Evolutionary conservation across 179 eudicot genomes (phyloP).

Genomic region (Beta corolliflora): DNA sequence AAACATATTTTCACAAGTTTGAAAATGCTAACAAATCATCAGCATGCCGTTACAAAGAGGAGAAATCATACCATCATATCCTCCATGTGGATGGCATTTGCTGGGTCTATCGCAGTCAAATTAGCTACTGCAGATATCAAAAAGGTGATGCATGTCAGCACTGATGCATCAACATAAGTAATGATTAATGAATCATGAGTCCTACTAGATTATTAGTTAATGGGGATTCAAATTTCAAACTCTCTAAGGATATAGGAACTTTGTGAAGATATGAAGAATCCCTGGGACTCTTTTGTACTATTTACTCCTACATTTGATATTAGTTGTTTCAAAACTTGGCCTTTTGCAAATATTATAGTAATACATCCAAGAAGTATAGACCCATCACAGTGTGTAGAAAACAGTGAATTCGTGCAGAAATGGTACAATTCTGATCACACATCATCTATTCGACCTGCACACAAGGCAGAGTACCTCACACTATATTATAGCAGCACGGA

Average conservation of each 20-base stretch:
- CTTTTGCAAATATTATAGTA: neutral
- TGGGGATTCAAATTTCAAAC: neutral
- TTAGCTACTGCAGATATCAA: slow-evolving; percentile 49
- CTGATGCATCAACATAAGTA: slow-evolving; percentile 1
- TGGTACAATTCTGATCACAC: too few relatives aligned
- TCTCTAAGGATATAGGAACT: neutral
- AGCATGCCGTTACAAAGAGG: neutral
- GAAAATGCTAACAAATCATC: neutral
- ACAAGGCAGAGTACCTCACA: too few relatives aligned
- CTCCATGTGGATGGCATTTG: slow-evolving; percentile 51
- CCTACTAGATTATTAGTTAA: neutral
- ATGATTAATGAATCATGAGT: neutral
- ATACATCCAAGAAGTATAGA: neutral
- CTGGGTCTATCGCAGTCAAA: slow-evolving; percentile 52
- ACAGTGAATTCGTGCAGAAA: too few relatives aligned
- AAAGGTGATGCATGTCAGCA: neutral
- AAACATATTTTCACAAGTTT: neutral
- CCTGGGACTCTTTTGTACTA: neutral
- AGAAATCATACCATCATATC: slow-evolving; percentile 47
- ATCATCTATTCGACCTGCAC: too few relatives aligned
- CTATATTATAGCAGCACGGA: too few relatives aligned
- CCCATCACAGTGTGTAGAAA: too few relatives aligned
- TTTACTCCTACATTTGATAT: neutral
- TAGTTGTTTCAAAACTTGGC: too few relatives aligned
- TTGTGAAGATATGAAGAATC: neutral